A percentile compares a stretch with the other conserved stretches of the same genome.
These are phyloP conservation scores for Penicillium lagena DNA, from an alignment of 495 filamentous ascomycete species.

Conservation along the genomic window DNA sequence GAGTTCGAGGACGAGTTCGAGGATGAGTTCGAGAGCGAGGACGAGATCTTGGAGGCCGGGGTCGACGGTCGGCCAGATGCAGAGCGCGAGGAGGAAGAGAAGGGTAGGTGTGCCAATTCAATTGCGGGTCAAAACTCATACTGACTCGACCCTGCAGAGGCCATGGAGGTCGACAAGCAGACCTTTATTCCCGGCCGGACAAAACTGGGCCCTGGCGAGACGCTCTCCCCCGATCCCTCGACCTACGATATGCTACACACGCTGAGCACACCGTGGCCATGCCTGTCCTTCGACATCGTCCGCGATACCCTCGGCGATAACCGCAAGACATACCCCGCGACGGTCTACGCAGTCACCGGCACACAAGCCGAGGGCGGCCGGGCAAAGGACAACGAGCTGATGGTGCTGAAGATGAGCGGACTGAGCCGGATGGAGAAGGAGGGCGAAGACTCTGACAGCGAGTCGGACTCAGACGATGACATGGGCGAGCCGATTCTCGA, in stretches of 20 bases:
- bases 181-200: conserved; percentile 91
- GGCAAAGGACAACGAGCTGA: conserved; percentile 80
- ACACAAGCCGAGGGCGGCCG: conserved; percentile 77
- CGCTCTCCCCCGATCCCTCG: conserved; percentile 78
- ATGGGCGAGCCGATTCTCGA: conserved; percentile 89
- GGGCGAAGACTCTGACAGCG: conserved; percentile 66
- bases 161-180: conserved; percentile 87
- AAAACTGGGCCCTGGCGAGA: conserved; percentile 81
- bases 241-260: conserved; percentile 97
- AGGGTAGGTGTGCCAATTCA: conserved; percentile 36
- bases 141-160: conserved; percentile 34
- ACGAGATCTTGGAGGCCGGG: conserved; percentile 91
- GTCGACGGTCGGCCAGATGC: conserved; percentile 87
- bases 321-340: conserved; percentile 83
- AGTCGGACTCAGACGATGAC: conserved; percentile 69
- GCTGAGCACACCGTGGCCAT: conserved; percentile 89
- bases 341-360: conserved; percentile 87
- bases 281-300: conserved; percentile 90
- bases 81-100: conserved; percentile 84
- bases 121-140: too few relatives aligned
- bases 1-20: conserved; percentile 96
- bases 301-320: conserved; percentile 84
- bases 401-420: conserved; percentile 92
- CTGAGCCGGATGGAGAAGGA: conserved; percentile 77
- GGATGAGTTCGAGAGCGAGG: conserved; percentile 95